phyloP scores from a whole-genome alignment of 805 yeast genomes.

The Ogataea pini region DNA sequence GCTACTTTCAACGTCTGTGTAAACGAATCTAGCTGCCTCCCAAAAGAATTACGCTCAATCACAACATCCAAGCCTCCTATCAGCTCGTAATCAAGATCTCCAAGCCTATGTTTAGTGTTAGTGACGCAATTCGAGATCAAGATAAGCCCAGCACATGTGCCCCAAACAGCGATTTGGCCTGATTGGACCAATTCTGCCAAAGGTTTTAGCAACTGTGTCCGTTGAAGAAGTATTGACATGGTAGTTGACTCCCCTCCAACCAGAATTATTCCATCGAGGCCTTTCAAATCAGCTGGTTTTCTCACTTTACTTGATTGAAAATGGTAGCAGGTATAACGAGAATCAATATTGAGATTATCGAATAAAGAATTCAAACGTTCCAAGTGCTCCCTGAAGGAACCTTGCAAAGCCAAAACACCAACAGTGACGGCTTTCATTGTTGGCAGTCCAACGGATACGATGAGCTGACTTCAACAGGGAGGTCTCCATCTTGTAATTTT shows the following conservation, averaged over 20 bases:
- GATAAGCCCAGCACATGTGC: slow-evolving; percentile 84
- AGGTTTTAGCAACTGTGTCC: slow-evolving; percentile 58
- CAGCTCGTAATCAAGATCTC: slow-evolving; percentile 39
- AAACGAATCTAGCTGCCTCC: slow-evolving; percentile 73
- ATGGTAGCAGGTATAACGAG: slow-evolving; percentile 31
- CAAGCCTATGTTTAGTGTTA: slow-evolving; percentile 51
- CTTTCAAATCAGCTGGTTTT: slow-evolving; percentile 47
- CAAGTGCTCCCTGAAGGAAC: slow-evolving; percentile 74
- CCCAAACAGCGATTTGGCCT: slow-evolving; percentile 65
- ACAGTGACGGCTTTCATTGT: slow-evolving; percentile 32
- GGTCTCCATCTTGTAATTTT: too few species aligned
- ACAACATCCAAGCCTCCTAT: slow-evolving; percentile 66
- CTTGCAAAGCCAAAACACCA: slow-evolving; percentile 79
- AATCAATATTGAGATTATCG: slow-evolving; percentile 27
- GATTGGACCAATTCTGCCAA: slow-evolving; percentile 51
- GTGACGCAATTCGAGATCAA: slow-evolving; percentile 56
- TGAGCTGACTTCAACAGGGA: too few species aligned
- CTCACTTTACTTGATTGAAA: slow-evolving; percentile 50
- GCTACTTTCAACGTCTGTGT: slow-evolving; percentile 44
- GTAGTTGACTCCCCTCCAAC: slow-evolving; percentile 74
- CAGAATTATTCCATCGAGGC: slow-evolving; percentile 60
- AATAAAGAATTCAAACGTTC: slow-evolving; percentile 45
- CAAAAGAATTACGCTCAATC: slow-evolving; percentile 75
- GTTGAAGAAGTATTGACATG: slow-evolving; percentile 69
- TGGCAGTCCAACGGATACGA: background rate